These are phyloP conservation scores for Phaseolus coccineus DNA, from an alignment of 331 rosid species.

Conservation along the genomic window DNA sequence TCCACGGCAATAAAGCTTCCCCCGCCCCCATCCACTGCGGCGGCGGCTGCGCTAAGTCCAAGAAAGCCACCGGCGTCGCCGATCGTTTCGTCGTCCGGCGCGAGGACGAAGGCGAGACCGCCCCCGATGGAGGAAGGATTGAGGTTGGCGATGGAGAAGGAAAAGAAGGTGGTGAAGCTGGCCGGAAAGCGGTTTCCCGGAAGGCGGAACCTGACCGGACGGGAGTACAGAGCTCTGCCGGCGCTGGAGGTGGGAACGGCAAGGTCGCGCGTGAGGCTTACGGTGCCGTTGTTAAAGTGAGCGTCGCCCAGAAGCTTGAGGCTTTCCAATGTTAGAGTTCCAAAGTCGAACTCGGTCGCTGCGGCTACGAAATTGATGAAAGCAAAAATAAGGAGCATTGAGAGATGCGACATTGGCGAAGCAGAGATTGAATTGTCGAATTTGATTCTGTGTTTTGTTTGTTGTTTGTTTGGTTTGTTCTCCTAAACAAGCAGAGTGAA, in stretches of 20 bases:
- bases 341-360: conserved; percentile 79
- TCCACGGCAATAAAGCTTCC: conserved; percentile 74
- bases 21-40: background rate
- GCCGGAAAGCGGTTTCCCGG: conserved; percentile 52
- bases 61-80: conserved; percentile 85
- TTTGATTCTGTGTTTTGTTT: conserved; percentile 11
- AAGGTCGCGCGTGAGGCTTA: conserved; percentile 87
- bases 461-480: background rate
- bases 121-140: conserved; percentile 97
- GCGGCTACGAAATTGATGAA: conserved; percentile 19
- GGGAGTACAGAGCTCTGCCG: conserved; percentile 75
- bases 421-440: conserved; percentile 10
- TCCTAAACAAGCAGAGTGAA: background rate
- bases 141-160: conserved; percentile 78
- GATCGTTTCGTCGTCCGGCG: conserved; percentile 64
- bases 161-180: conserved; percentile 85
- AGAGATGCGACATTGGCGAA: conserved; percentile 51
- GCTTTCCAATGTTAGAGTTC: conserved; percentile 67
- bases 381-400: conserved; percentile 15
- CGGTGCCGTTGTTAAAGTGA: conserved; percentile 84
- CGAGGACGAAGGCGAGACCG: conserved; percentile 79
- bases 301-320: conserved; percentile 94
- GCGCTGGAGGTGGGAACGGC: conserved; percentile 87
- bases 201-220: conserved; percentile 74
- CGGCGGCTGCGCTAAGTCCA: conserved; percentile 52